Base-by-base conservation (phyloP, 129 eudicot genomes). In the Rutidosis leptorrhynchoides region DNA sequence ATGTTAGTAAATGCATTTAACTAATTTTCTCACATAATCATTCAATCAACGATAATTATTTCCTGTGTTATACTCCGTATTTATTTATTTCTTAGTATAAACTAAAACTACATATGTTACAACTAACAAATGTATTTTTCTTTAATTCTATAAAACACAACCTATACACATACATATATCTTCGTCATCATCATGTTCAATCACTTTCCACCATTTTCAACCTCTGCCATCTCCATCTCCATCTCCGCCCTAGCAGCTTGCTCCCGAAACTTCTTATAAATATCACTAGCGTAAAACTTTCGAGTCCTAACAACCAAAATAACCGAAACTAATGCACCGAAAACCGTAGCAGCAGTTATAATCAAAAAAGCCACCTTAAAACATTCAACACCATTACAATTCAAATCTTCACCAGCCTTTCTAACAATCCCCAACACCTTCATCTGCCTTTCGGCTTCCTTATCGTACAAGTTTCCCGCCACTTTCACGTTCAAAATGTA, bases 401-500 rank as follows among this genome's bases (percentile, higher is more conserved):
- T 62, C 81, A 90, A 74, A 27, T 80, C 86, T 68, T 90, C 81
- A 0, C 89, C 91, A 1, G 1, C 19, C 53, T 21, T 10, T 27
- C 97, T 81, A 2, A 4, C 27, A 15, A 76, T 45, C 24, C 89
- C 91, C 65, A 57, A 72, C 2, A 74, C 87, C 49, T 6, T 63
- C 85, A 90, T 20, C 80, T 90, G 97, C 74, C 69, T 82, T 58
- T 53, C 58, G 23, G 91, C 97, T 67, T 90, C 97, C 42, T 25
- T 69, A 43, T 90, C 97, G 52, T 90, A 90, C 66, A 90, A 74
- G 72, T 86, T 58, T 55, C 97, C 95, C 6, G 95, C 62, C 20
- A 90, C 84, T 26, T 83, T 79, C 74, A 90, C 97, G 54, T 86
- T 90, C n/a, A 90, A 74, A 37, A 90, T 9, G 58, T 90, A 90